Percentiles rank a stretch among this genome's conserved stretches.
These are phyloP conservation scores for Dunaliella sp. DNA, from an alignment of 139 green algal genomes.

Conservation along the genomic window DNA sequence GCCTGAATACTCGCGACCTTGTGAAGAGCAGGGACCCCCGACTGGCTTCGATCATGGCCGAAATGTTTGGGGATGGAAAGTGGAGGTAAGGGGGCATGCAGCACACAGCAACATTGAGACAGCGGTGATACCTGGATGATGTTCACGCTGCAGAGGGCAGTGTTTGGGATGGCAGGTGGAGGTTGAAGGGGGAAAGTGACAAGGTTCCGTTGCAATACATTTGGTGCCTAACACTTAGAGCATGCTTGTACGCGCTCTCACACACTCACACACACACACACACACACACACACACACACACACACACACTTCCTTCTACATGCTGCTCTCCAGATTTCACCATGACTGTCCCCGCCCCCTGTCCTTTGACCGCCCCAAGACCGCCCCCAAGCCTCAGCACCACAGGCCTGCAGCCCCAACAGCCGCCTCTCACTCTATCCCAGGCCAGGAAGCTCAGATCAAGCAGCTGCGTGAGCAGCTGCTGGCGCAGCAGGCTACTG, in stretches of 20 bases:
- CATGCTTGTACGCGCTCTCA: neutral
- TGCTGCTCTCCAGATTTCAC: conserved; percentile 16
- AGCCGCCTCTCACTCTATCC: neutral
- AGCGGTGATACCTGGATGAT: no score
- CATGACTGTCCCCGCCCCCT: conserved; percentile 29
- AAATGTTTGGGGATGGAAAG: conserved; percentile 33
- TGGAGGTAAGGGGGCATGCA: conserved; percentile 33
- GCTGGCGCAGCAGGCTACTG: no score
- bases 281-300: no score
- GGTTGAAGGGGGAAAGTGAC: neutral
- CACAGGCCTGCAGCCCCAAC: neutral
- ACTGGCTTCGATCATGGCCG: conserved; percentile 55
- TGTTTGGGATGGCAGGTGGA: neutral
- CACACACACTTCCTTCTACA: neutral
- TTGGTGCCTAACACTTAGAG: neutral
- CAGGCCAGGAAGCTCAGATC: no score
- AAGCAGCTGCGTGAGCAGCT: no score
- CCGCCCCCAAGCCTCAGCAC: neutral
- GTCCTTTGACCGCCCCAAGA: neutral
- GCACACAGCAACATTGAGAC: no score
- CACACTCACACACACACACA: neutral
- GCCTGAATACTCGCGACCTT: conserved; percentile 60
- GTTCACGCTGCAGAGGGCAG: neutral
- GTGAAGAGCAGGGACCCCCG: conserved; percentile 56
- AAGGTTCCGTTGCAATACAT: neutral